These are phyloP conservation scores for Leccinum aurantiacum DNA, from an alignment of 768 basidiomycete genomes.

Conservation along the genomic window DNA sequence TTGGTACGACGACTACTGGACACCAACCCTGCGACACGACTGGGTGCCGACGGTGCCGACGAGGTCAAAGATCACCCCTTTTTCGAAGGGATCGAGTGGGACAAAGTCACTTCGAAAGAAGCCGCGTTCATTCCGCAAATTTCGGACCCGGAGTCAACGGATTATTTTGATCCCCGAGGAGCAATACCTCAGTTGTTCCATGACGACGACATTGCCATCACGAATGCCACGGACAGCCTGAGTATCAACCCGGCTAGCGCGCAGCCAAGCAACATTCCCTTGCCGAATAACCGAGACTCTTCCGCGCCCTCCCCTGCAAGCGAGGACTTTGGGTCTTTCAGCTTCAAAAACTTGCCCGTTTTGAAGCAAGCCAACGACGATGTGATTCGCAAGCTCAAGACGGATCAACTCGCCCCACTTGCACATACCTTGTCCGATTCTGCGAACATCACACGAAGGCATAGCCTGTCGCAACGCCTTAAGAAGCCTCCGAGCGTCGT, in stretches of 20 bases:
- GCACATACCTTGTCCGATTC: slow-evolving; percentile 72
- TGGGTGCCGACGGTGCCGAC: slow-evolving; percentile 84
- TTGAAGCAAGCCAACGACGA: slow-evolving; percentile 99
- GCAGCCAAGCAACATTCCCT: slow-evolving; percentile 19
- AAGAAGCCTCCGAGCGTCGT: slow-evolving; percentile 81
- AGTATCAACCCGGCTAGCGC: slow-evolving; percentile 24
- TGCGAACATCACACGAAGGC: slow-evolving; percentile 54
- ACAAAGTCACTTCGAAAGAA: slow-evolving; percentile 81
- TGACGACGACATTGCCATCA: slow-evolving; percentile 73
- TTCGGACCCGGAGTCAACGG: slow-evolving; percentile 96
- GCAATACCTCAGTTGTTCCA: slow-evolving; percentile 89
- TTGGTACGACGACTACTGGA: slow-evolving; percentile 88
- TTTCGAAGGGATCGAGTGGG: slow-evolving; percentile 91
- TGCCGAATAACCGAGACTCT: slow-evolving; percentile 40
- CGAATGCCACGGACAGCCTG: slow-evolving; percentile 47
- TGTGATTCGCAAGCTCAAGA: slow-evolving; percentile 92
- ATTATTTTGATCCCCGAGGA: slow-evolving; percentile 97
- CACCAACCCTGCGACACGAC: slow-evolving; percentile 71
- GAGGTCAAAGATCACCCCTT: slow-evolving; percentile 94
- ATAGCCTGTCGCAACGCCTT: slow-evolving; percentile 78
- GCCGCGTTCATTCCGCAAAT: slow-evolving; percentile 96
- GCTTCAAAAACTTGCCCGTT: slow-evolving; percentile 95
- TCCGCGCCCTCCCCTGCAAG: slow-evolving; percentile 54
- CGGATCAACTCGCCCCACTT: slow-evolving; percentile 82
- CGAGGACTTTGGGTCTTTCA: slow-evolving; percentile 97